Base-by-base conservation (phyloP, 2,329 filamentous ascomycete species). In the Diaporthe vexans region DNA sequence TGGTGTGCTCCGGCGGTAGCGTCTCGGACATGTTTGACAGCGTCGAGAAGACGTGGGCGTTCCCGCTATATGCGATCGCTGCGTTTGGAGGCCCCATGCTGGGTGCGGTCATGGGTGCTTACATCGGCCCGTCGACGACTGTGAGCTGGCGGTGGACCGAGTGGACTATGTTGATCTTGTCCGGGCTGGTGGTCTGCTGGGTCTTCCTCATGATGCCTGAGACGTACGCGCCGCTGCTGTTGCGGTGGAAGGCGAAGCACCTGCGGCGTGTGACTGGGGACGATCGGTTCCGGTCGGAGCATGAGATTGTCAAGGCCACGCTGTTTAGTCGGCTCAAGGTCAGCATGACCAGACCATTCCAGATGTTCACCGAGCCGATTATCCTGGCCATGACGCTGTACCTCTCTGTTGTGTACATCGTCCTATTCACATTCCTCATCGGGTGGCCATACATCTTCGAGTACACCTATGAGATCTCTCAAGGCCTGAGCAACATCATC, bases 91-190 rank as follows among this genome's bases (percentile, higher is more conserved):
- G 91, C 83, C 80, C 83, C 0, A 83, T 83, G 78, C 61, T 84
- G 0, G 84, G 84, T 1, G 82, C 83, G 4, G 79, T 85, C 0
- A 83, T 88, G 74, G 91, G 91, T 5, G 91, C 90, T 7, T 93
- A 92, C 74, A 91, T 93, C 71, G 91, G 92, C 65, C 85, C 91
- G 70, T 89, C 88, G 72, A 86, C 85, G 4, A n/a, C 59, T 0
- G 79, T 81, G 1, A 86, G 84, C 67, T 94, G 91, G 88, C 85
- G 89, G n/a, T 92, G 90, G 90, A 85, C 86, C 0, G 91, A 93
- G 79, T 94, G 92, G 82, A 86, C 91, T 1, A 86, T 93, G 74
- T 82, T 93, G 43, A 93, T 94, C 68, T 91, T 91, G 86, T 87
- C 91, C 0, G 89, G 86, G 0, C 80, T 88, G 8, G 82, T 92